Evolutionary conservation across 768 basidiomycete species (phyloP).

Genomic region (Xerocomus potaroensis): DNA sequence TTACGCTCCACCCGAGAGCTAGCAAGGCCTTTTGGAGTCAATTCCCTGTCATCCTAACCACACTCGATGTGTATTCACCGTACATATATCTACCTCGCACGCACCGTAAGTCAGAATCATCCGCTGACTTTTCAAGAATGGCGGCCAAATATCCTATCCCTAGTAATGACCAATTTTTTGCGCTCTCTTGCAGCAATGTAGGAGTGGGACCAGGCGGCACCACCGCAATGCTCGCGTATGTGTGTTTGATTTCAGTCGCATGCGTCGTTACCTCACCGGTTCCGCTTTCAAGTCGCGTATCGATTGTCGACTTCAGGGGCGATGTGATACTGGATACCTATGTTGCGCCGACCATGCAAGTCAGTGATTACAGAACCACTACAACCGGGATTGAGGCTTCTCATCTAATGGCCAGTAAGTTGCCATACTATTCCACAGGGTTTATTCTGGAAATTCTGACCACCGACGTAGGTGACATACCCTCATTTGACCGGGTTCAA

Average conservation of each 20-base stretch:
- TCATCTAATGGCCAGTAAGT: constrained; percentile 39
- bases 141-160: constrained; percentile 32
- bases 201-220: constrained; percentile 79
- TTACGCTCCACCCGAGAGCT: constrained; percentile 24
- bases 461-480: constrained; percentile 34
- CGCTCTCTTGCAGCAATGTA: constrained; percentile 64
- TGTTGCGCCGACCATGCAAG: constrained; percentile 61
- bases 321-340: constrained; percentile 55
- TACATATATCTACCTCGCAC: constrained; percentile 23
- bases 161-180: constrained; percentile 45
- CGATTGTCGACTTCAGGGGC: constrained; percentile 58
- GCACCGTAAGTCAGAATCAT: constrained; percentile 15
- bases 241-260: constrained; percentile 14
- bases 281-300: constrained; percentile 39
- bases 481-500: constrained; percentile 60
- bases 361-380: constrained; percentile 69
- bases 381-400: constrained; percentile 52
- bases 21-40: constrained; percentile 9
- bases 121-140: constrained; percentile 21
- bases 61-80: constrained; percentile 8
- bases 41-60: constrained; percentile 16
- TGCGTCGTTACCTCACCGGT: constrained; percentile 6
- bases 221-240: constrained; percentile 79
- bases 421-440: not conserved
- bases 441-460: not conserved